These are phyloP conservation scores for Fragaria nilgerrensis DNA, from an alignment of 306 rosid genomes.

Conservation along the genomic window DNA sequence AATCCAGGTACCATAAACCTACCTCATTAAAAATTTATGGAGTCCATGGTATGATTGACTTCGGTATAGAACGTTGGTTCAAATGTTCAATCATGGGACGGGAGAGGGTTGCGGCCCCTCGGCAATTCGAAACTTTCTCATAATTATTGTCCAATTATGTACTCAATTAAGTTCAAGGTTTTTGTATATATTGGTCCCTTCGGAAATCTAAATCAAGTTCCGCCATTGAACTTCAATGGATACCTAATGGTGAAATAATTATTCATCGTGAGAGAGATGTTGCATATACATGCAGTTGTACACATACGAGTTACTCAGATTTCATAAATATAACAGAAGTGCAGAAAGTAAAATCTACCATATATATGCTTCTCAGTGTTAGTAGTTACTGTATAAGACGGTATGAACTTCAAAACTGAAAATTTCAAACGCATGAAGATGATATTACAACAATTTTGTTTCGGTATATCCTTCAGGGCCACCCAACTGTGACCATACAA, in stretches of 20 bases:
- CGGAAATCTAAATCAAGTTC: no score
- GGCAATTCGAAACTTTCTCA: no score
- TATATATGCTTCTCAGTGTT: neutral
- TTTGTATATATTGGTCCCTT: no score
- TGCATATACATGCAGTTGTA: neutral
- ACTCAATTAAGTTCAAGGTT: no score
- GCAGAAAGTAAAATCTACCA: neutral
- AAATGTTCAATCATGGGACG: no score
- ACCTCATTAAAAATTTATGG: neutral
- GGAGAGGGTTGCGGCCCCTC: no score
- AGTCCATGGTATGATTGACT: neutral
- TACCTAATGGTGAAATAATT: no score
- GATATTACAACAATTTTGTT: neutral
- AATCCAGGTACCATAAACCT: neutral
- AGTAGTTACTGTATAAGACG: neutral
- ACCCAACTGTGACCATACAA: neutral
- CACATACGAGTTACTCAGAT: neutral
- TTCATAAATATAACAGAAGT: neutral
- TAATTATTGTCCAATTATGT: no score
- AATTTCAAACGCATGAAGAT: neutral
- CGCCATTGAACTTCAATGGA: no score
- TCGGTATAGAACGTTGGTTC: no score
- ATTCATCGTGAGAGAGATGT: neutral
- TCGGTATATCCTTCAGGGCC: neutral
- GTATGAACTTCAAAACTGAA: neutral